phyloP scores from a whole-genome alignment of 345 rosid genomes.

The Corchorus capsularis region DNA sequence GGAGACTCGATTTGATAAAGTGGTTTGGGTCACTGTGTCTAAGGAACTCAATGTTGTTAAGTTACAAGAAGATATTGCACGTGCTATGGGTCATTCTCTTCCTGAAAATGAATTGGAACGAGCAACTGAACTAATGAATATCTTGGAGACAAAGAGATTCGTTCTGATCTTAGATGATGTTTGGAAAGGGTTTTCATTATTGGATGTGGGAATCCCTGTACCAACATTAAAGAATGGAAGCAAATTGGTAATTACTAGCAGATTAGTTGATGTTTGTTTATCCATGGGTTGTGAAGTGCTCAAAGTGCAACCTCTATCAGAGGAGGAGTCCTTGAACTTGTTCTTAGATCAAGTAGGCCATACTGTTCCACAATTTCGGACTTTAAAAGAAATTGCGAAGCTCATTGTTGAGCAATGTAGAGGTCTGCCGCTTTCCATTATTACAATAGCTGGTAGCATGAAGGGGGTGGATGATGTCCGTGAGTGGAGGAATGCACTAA shows the following conservation, averaged over 20 bases:
- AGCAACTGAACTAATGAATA: not conserved
- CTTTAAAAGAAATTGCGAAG: not conserved
- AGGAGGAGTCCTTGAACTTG: not conserved
- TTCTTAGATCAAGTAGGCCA: not conserved
- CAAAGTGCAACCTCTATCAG: slow-evolving; percentile 3
- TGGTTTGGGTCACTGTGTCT: slow-evolving; percentile 17
- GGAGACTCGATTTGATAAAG: not conserved
- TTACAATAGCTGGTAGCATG: slow-evolving; percentile 7
- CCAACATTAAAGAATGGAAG: not conserved
- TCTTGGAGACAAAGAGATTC: not conserved
- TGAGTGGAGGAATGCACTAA: slow-evolving; percentile 12
- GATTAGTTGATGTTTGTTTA: not conserved
- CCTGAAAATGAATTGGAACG: not conserved
- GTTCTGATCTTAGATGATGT: slow-evolving; percentile 32
- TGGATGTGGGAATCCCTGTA: slow-evolving; percentile 16
- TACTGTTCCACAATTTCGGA: not conserved
- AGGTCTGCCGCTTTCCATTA: slow-evolving; percentile 22
- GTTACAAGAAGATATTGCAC: slow-evolving; percentile 19
- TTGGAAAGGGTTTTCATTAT: not conserved
- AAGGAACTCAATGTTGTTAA: not conserved
- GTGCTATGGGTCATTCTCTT: not conserved
- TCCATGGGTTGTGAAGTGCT: not conserved
- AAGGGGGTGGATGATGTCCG: not conserved
- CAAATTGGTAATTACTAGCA: slow-evolving; percentile 14
- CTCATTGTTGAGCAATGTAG: not conserved